These are phyloP conservation scores for Aaosphaeria pasadenensis DNA, from an alignment of 2,329 filamentous ascomycete species.

Conservation along the genomic window DNA sequence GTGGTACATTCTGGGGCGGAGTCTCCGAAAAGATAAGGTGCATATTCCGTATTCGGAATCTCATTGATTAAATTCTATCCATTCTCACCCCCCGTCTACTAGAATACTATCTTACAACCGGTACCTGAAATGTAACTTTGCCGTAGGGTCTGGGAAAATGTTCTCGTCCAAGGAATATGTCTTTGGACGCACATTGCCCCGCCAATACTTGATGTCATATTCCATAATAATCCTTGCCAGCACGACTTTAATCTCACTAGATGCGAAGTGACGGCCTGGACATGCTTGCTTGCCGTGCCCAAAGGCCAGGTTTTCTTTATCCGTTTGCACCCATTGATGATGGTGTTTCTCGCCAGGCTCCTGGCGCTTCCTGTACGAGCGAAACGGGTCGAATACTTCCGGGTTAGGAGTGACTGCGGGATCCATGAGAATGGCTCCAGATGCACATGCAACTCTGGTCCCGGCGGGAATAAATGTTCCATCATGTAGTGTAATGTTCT, in stretches of 20 bases:
- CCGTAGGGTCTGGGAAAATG: constrained; percentile 3
- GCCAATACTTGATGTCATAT: constrained; percentile 3
- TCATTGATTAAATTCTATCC: too few relatives aligned
- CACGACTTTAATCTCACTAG: constrained; percentile 7
- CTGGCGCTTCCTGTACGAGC: constrained; percentile 7
- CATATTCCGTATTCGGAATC: too few relatives aligned
- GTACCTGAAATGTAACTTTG: too few relatives aligned
- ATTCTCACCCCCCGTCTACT: too few relatives aligned
- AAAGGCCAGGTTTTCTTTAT: constrained; percentile 6
- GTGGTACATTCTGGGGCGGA: too few relatives aligned
- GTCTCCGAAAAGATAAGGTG: too few relatives aligned
- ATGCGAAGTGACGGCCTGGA: constrained; percentile 10
- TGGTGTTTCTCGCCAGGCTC: constrained; percentile 2
- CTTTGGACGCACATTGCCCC: constrained; percentile 1
- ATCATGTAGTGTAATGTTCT: too few relatives aligned
- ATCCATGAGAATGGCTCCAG: too few relatives aligned
- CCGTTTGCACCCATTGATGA: constrained; percentile 2
- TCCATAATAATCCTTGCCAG: constrained; percentile 2
- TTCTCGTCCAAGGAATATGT: constrained; percentile 3
- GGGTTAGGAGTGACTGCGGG: constrained; percentile 1
- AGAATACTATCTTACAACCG: too few relatives aligned
- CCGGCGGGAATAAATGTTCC: too few relatives aligned
- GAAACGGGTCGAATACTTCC: constrained; percentile 8
- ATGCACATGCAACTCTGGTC: too few relatives aligned
- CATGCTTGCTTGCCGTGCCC: constrained; percentile 12